These are phyloP conservation scores for Capsella rubella DNA, from an alignment of 441 rosid genomes.

Conservation along the genomic window DNA sequence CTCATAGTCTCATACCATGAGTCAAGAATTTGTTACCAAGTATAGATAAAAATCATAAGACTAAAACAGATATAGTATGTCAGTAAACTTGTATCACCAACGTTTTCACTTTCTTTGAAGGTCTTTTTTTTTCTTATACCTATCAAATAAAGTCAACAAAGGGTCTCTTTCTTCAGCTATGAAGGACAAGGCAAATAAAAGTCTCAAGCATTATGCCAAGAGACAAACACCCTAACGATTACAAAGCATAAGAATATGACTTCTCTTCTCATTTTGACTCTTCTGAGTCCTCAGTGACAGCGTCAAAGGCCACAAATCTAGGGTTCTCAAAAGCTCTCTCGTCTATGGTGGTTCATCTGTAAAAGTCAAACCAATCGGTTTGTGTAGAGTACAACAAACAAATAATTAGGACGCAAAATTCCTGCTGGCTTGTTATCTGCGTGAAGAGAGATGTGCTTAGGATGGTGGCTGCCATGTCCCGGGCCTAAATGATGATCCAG, in stretches of 20 bases:
- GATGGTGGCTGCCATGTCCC: slow-evolving; percentile 97
- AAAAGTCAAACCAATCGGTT: slow-evolving; percentile 18
- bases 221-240: slow-evolving; percentile 29
- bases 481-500: slow-evolving; percentile 79
- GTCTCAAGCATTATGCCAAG: slow-evolving; percentile 36
- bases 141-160: no score
- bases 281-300: slow-evolving; percentile 33
- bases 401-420: slow-evolving; percentile 9
- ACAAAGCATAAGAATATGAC: slow-evolving; percentile 3
- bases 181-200: slow-evolving; percentile 28
- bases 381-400: slow-evolving; percentile 30
- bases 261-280: slow-evolving; percentile 37
- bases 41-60: no score
- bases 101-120: no score
- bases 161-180: slow-evolving; percentile 3
- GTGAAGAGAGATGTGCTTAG: slow-evolving; percentile 41
- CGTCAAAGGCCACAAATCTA: slow-evolving; percentile 28
- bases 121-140: no score
- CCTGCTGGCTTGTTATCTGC: background rate
- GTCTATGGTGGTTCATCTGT: background rate
- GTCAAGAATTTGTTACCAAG: no score
- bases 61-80: no score
- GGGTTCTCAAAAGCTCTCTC: slow-evolving; percentile 22
- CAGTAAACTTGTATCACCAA: no score
- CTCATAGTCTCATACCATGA: no score